Base-by-base conservation (phyloP, 2,329 filamentous ascomycete species). In the Ampelomyces quisqualis region DNA sequence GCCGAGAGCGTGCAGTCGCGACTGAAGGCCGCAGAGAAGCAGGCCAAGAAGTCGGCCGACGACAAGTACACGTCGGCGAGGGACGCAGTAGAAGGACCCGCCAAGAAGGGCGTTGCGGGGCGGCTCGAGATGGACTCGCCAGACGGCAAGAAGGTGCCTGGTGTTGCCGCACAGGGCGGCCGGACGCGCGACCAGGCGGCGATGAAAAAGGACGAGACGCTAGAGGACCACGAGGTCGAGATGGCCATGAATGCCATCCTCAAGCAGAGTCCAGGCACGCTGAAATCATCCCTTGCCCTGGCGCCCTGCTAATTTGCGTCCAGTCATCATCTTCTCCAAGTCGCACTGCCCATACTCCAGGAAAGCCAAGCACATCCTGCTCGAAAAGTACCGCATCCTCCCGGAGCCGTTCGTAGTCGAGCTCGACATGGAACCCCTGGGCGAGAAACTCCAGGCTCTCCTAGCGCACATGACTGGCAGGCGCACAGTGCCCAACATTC, bases 261-360 rank as follows among this genome's bases (percentile, higher is more conserved):
- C 51, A 93, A 90, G 73, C 85, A 83, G 62, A 83, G 88, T 3
- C 90, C 91, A 11, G 84, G 89, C 94, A 80, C 13, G 62, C 13
- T 3, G 4, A 5, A 7, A 11, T n/a, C 18, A 17, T 4, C 18
- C 31, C 27, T 5, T 13, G 19, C n/a, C 11, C 19, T 6, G 4
- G 26, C 23, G n/a, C 42, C 22, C 28, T n/a, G 21, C 48, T 58
- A 44, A 57, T 17, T 6, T 5, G 18, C 13, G 10, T 19, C 5
- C 52, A 93, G 89, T 97, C 45, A 87, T 96, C 65, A 88, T 98
- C 58, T 97, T 97, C 73, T 95, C 90, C 51, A 97, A 98, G 70
- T 81, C 86, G 1, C 95, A 91, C 72, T 98, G 93, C 69, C 89
- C 86, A 1, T 85, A 80, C 71, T 96, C 90, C 36, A 85, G 83